These are phyloP conservation scores for Gossypium ekmanianum DNA, from an alignment of 345 rosid species.

Conservation along the genomic window DNA sequence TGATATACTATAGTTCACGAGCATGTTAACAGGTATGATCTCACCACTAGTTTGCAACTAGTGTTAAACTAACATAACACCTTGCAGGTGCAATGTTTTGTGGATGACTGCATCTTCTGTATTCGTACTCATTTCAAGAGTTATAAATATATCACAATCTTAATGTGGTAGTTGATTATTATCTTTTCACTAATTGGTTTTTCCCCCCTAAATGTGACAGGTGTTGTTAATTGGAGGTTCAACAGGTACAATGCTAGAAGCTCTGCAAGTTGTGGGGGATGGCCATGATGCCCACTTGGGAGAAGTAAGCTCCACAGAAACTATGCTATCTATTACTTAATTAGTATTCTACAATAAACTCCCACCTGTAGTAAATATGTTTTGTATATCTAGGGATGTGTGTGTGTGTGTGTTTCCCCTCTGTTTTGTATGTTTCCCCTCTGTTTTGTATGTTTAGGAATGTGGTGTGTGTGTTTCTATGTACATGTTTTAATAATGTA, in stretches of 20 bases:
- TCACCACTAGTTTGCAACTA: background rate
- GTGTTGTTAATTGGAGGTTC: conserved; percentile 93
- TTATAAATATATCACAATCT: background rate
- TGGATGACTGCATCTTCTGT: background rate
- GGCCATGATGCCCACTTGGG: conserved; percentile 51
- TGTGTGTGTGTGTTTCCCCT: background rate
- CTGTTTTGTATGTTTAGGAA: background rate
- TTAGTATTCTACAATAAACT: background rate
- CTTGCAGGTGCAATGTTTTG: background rate
- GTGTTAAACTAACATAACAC: background rate
- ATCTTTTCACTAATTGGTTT: conserved; percentile 1
- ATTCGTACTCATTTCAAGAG: background rate
- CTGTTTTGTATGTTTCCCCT: background rate
- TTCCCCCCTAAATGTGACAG: conserved; percentile 35
- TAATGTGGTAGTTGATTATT: conserved; percentile 12
- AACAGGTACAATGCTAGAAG: conserved; percentile 97
- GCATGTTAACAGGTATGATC: background rate
- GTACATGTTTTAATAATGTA: too few relatives aligned
- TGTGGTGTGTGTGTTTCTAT: background rate
- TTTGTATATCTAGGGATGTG: background rate
- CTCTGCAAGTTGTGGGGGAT: conserved; percentile 86
- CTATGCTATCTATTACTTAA: background rate
- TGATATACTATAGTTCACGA: background rate
- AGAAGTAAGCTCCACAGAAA: conserved; percentile 57
- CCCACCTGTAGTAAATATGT: background rate